Evolutionary conservation across 202 grass and related monocot species (phyloP), one percentile per base, ranked within the genome.

Genomic region (Cymbopogon flexuosus): DNA sequence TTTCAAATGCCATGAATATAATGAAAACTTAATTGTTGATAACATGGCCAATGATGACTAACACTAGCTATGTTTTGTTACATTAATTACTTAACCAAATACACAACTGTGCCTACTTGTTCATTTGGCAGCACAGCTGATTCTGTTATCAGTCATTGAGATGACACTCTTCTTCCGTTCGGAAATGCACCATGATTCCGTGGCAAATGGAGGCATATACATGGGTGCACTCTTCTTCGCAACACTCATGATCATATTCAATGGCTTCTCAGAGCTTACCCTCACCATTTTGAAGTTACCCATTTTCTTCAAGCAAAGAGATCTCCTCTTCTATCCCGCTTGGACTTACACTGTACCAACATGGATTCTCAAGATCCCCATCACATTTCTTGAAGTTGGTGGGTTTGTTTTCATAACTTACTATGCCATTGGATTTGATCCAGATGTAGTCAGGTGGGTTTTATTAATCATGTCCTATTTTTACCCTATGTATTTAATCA

Each of bases 301-400:
- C 7, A 78, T 88, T 81, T 93, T 97, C 73, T 97, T 92, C 63
- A 97, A 97, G 79, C 94, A 97, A 84, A 89, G 91, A 16, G 91
- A 91, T 30, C 85, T 84, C 12, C 72, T 75, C 23, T 91, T 91
- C 71, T 88, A 81, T 72, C 89, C 89, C 36, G 71, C 85, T 21
- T 91, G 89, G 89, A 41, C 76, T 66, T 91, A 88, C 66, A 84
- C 85, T 42, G 40, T 47, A 47, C 45, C 45, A 47, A 16, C 45
- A 16, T 47, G 45, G 45, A 47, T 47, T 47, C 45, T 47, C 45
- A 47, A 47, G 45, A 47, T 47, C 14, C 45, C 45, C 45, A 49
- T 49, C 63, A 84, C 85, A 68, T 85, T 91, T 9, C 23, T 80
- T 27, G 89, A 91, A 73, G 89, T 87, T 39, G 85, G 23, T 15